Evolutionary conservation across 2,329 filamentous ascomycete genomes (phyloP).

Genomic region (Plenodomus tracheiphilus): DNA sequence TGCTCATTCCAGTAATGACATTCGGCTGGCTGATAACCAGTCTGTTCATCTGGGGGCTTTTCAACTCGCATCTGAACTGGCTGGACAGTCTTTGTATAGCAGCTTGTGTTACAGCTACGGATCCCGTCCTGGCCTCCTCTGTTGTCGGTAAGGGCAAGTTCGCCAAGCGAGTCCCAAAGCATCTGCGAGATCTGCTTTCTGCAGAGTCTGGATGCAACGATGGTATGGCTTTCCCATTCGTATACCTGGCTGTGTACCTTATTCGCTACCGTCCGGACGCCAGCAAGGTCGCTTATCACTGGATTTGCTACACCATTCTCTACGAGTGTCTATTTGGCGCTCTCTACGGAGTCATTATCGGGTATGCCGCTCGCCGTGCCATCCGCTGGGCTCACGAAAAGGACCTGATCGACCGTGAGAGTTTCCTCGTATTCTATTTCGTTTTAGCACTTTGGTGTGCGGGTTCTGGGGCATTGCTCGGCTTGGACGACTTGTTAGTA

Average conservation of each 20-base stretch:
- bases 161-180: conserved; percentile 94
- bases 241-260: conserved; percentile 89
- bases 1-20: conserved; percentile 95
- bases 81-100: conserved; percentile 84
- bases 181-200: conserved; percentile 91
- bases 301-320: conserved; percentile 85
- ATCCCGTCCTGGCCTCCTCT: conserved; percentile 94
- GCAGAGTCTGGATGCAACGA: conserved; percentile 99
- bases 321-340: conserved; percentile 97
- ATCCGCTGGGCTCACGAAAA: conserved; percentile 85
- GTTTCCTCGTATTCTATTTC: conserved; percentile 98
- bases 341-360: conserved; percentile 82
- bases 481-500: conserved; percentile 90
- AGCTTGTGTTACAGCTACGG: conserved; percentile 94
- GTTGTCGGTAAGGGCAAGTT: conserved; percentile 99
- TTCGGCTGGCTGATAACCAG: conserved; percentile 93
- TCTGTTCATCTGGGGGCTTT: conserved; percentile 91
- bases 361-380: conserved; percentile 86
- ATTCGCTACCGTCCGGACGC: conserved; percentile 77
- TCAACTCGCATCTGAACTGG: conserved; percentile 74
- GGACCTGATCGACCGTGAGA: conserved; percentile 91
- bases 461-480: conserved; percentile 86
- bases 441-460: conserved; percentile 94
- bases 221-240: conserved; percentile 98
- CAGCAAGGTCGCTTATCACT: conserved; percentile 74